These are phyloP conservation scores for Aspergillus haitiensis DNA, from an alignment of 495 filamentous ascomycete genomes.

Conservation along the genomic window DNA sequence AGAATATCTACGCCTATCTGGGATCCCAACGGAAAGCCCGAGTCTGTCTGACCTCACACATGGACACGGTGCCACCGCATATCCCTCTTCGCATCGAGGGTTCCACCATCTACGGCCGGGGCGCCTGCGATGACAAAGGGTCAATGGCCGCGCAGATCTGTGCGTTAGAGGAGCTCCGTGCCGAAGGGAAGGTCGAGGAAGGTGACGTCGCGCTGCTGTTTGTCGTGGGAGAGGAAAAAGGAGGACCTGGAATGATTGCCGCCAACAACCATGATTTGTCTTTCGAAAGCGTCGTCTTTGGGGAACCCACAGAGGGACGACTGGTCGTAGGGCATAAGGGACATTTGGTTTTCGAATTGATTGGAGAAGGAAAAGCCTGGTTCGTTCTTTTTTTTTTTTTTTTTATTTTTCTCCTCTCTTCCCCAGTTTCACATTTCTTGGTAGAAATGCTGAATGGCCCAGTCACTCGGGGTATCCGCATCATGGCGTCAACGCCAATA, in stretches of 20 bases:
- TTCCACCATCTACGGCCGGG: slow-evolving; percentile 62
- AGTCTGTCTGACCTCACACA: slow-evolving; percentile 66
- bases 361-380: slow-evolving; percentile 53
- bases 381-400: slow-evolving; percentile 52
- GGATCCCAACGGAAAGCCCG: slow-evolving; percentile 19
- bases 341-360: slow-evolving; percentile 55
- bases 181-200: slow-evolving; percentile 22
- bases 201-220: slow-evolving; percentile 63
- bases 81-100: slow-evolving; percentile 50
- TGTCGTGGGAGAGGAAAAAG: slow-evolving; percentile 76
- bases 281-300: slow-evolving; percentile 65
- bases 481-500: slow-evolving; percentile 70
- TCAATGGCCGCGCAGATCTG: slow-evolving; percentile 71
- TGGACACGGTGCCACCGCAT: slow-evolving; percentile 60
- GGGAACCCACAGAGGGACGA: slow-evolving; percentile 76
- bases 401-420: background rate
- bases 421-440: background rate
- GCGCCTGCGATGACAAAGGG: slow-evolving; percentile 81
- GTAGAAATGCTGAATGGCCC: background rate
- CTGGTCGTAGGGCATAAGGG: slow-evolving; percentile 83
- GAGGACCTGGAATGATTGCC: slow-evolving; percentile 69
- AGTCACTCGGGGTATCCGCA: slow-evolving; percentile 76
- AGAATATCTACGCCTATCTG: slow-evolving; percentile 31
- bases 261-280: slow-evolving; percentile 32
- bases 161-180: slow-evolving; percentile 47